phyloP scores from a whole-genome alignment of 2,329 filamentous ascomycete species.

The Diaporthe sp. region DNA sequence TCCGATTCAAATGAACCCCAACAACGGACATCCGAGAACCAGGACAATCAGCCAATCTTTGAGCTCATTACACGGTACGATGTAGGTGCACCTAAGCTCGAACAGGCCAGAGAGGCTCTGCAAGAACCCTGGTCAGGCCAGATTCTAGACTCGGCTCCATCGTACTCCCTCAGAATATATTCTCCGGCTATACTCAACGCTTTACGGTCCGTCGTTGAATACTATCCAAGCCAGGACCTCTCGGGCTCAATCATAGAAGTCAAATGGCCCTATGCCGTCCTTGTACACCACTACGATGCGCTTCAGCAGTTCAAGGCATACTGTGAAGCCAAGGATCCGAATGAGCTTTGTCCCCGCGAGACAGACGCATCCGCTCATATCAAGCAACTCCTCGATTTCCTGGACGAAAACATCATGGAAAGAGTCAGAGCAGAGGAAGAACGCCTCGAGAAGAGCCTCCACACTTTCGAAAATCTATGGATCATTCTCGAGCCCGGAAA shows the following conservation, averaged over 20 bases:
- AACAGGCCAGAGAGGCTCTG: background rate
- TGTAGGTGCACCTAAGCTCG: background rate
- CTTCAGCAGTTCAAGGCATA: conserved; percentile 38
- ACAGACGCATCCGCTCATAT: conserved; percentile 39
- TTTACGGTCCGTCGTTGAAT: conserved; percentile 46
- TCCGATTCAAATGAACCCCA: background rate
- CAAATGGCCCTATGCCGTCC: conserved; percentile 44
- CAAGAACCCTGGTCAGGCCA: background rate
- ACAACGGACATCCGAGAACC: background rate
- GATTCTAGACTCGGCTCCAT: background rate
- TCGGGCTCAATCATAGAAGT: conserved; percentile 41
- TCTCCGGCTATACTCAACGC: conserved; percentile 45
- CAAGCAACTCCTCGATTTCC: conserved; percentile 41
- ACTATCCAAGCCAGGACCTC: conserved; percentile 47
- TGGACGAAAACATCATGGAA: conserved; percentile 45
- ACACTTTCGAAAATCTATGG: conserved; percentile 45
- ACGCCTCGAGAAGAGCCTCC: conserved; percentile 40
- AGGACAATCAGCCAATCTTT: background rate
- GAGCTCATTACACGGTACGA: conserved; percentile 32
- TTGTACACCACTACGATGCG: conserved; percentile 49
- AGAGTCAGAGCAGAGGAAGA: conserved; percentile 42
- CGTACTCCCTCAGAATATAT: conserved; percentile 32
- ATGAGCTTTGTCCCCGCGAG: conserved; percentile 41
- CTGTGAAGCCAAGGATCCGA: conserved; percentile 27
- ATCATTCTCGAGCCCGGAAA: conserved; percentile 41